Base-by-base conservation (phyloP, 179 eudicot genomes). In the Camellia oleifera region DNA sequence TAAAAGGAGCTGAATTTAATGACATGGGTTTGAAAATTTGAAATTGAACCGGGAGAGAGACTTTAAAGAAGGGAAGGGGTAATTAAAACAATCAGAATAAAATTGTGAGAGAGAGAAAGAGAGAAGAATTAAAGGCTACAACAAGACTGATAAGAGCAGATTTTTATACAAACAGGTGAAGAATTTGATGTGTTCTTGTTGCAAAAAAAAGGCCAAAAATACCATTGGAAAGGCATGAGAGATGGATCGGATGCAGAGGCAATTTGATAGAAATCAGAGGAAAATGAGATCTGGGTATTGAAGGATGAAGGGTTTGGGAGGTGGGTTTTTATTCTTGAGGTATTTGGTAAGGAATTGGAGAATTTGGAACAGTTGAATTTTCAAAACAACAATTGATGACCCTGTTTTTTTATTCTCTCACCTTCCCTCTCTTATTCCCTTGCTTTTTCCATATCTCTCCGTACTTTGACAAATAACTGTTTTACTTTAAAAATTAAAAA, bases 261-360 rank as follows among this genome's bases (percentile, higher is more conserved):
- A 10, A 18, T 45, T 44, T 20, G 83, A 77, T 50, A 15, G 23
- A 58, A 57, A 23, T 32, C 18, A 2, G 73, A 46, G 26, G 44
- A 81, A 81, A 78, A 46, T 78, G 50, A 4, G 79, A 81, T 81
- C 67, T 65, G 83, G 80, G 84, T 81, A 67, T 75, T 70, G 84
- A 70, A 53, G 76, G 70, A 46, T 4, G 72, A 68, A 67, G 62
- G 74, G 61, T 74, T 50, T 60, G 14, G 9, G 73, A 60, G 40
- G 65, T 69, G 85, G 85, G 82, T 52, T 79, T 83, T 40, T 40
- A 61, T 67, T 48, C n/a, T 12, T n/a, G 50, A 48, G 57, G 60
- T 23, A 75, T 79, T 75, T 67, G 82, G 77, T 69, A 50, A 40
- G 53, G 60, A 54, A 12, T 56, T 20, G 75, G 56, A 79, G 77